Base-by-base conservation (phyloP, 2,329 filamentous ascomycete genomes). In the Aureobasidium uvarum region DNA sequence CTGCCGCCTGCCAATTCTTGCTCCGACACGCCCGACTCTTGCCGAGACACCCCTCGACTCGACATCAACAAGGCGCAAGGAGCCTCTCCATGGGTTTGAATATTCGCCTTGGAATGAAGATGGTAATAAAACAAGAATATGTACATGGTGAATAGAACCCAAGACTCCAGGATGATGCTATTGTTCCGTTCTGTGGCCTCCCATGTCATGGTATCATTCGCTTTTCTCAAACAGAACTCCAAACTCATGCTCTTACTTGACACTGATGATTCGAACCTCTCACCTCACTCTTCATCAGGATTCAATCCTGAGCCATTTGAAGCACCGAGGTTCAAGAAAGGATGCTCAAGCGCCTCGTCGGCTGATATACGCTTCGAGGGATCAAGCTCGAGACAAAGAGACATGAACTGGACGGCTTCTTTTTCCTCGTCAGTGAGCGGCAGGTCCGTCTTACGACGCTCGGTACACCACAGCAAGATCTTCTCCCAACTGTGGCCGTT, bases 401-500 rank as follows among this genome's bases (percentile, higher is more conserved):
- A 82, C 67, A 96, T 76, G 72, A 96, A 95, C 48, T 85, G 81
- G 0, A 94, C 82, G 0, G 91, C 91, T 67, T 89, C 80, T 71
- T 85, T 86, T 78, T 95, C 91, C 28, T 92, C 89, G 0, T 81
- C 77, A 0, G 81, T 84, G 45, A 95, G 76, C 56, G 79, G 81
- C 54, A 78, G 76, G 5, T 78, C 79, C 69, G 84, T 82, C 63
- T 83, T 83, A 67, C 84, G 83, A 25, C 86, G 86, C 67, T 90
- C 91, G 31, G 92, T 96, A 73, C 92, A 95, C 95, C 95, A 99
- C 56, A 96, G 82, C 68, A 99, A 89, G 70, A 99, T 95, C 79
- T 96, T 95, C 77, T 96, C 92, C 71, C 96, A 87, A 5, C 86
- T 88, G 75, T 96, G 96, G 0, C 95, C 95, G 50, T 87, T 85